Conservation (phyloP, 352 stramenopile genomes). For the Phytophthora fragariaefolia region DNA sequence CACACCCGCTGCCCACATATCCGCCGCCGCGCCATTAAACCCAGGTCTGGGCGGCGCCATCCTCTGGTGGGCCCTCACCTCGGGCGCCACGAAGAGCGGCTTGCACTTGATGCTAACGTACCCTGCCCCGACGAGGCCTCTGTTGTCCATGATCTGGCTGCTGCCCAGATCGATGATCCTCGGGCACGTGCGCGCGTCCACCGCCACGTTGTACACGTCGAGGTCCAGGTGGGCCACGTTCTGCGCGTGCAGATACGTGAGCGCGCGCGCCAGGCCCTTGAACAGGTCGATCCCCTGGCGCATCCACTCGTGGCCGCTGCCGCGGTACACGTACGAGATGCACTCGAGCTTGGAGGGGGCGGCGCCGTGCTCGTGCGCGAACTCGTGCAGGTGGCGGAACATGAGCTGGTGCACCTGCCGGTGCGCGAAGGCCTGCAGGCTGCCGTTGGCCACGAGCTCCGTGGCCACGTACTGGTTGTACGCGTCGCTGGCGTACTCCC, state of each 20-base stretch:
- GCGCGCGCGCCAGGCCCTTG: constrained; percentile 62
- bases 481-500: constrained; percentile 72
- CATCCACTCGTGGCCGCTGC: constrained; percentile 81
- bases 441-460: constrained; percentile 84
- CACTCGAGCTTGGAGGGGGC: constrained; percentile 81
- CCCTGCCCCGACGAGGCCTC: constrained; percentile 58
- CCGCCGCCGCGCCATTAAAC: constrained; percentile 74
- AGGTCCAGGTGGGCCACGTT: constrained; percentile 82
- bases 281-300: constrained; percentile 73
- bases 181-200: constrained; percentile 58
- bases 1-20: constrained; percentile 84
- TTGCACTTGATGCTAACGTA: constrained; percentile 88
- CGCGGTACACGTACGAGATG: constrained; percentile 80
- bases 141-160: constrained; percentile 79
- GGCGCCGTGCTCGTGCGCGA: constrained; percentile 60
- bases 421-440: constrained; percentile 75
- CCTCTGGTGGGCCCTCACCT: constrained; percentile 70
- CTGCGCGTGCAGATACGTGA: constrained; percentile 85
- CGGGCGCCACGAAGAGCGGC: constrained; percentile 74
- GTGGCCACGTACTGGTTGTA: constrained; percentile 88
- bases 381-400: constrained; percentile 74
- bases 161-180: constrained; percentile 87
- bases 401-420: constrained; percentile 73
- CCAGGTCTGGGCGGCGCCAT: constrained; percentile 62
- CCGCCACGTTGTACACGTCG: constrained; percentile 87